Evolutionary conservation across 768 basidiomycete genomes (phyloP).

Genomic region (Russula emetica): DNA sequence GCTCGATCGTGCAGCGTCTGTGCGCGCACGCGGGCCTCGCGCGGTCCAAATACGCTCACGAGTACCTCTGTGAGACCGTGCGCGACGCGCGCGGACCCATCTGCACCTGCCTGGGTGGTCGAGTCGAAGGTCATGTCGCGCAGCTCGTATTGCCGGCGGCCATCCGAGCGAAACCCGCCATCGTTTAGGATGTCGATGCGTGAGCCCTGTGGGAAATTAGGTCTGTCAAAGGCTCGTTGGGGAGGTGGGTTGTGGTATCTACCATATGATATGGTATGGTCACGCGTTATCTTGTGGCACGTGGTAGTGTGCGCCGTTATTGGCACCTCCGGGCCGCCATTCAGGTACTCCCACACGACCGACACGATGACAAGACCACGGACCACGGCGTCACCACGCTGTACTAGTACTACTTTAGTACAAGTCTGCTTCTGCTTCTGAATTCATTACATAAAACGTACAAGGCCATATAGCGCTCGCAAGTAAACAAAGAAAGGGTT

Average conservation of each 20-base stretch:
- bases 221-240: background rate
- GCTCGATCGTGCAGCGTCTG: slow-evolving; percentile 85
- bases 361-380: background rate
- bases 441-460: too few relatives aligned
- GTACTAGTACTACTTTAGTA: too few relatives aligned
- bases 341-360: too few relatives aligned
- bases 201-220: slow-evolving; percentile 38
- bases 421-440: too few relatives aligned
- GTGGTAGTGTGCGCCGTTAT: too few relatives aligned
- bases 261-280: background rate
- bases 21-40: slow-evolving; percentile 79
- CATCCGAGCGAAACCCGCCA: slow-evolving; percentile 87
- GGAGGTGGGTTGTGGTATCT: background rate
- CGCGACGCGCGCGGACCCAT: slow-evolving; percentile 77
- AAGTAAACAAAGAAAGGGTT: too few relatives aligned
- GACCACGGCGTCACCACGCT: too few relatives aligned
- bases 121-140: slow-evolving; percentile 78
- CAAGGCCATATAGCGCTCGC: too few relatives aligned
- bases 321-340: background rate
- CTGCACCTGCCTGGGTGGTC: slow-evolving; percentile 66
- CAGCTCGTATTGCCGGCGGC: slow-evolving; percentile 87
- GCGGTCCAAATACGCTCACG: slow-evolving; percentile 86
- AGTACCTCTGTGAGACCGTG: slow-evolving; percentile 90
- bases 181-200: slow-evolving; percentile 76
- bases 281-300: too few relatives aligned